A percentile compares a stretch with the other conserved stretches of the same genome.
These are phyloP conservation scores for Tetrapisispora nanseiensis DNA, from an alignment of 805 yeast species.

Conservation along the genomic window DNA sequence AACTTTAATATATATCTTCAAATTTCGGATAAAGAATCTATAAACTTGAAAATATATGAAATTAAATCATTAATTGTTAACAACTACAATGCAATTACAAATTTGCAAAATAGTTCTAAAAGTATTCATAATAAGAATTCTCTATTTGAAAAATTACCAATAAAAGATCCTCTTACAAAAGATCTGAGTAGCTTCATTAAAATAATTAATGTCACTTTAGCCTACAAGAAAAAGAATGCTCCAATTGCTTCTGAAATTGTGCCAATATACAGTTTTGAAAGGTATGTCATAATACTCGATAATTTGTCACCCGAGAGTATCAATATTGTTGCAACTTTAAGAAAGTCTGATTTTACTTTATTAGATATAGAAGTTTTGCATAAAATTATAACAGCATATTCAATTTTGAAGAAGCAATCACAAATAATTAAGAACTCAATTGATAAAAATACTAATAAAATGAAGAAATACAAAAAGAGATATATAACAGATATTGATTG, in stretches of 20 bases:
- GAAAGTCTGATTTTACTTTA: constrained; percentile 19
- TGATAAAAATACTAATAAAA: not conserved
- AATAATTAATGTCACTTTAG: constrained; percentile 15
- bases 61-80: constrained; percentile 11
- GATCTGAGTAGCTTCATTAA: constrained; percentile 17
- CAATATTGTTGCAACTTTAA: constrained; percentile 17
- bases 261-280: constrained; percentile 24
- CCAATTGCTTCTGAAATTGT: constrained; percentile 5
- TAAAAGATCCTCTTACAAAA: constrained; percentile 1
- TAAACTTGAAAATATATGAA: constrained; percentile 18
- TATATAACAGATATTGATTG: constrained; percentile 7
- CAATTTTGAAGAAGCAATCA: not conserved
- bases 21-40: constrained; percentile 12
- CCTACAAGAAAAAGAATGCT: constrained; percentile 6
- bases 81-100: not conserved
- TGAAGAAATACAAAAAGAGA: not conserved
- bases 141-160: not conserved
- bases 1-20: constrained; percentile 20
- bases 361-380: constrained; percentile 18
- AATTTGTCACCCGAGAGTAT: constrained; percentile 9
- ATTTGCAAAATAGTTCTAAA: not conserved
- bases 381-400: constrained; percentile 5
- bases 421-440: not conserved
- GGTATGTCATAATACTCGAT: constrained; percentile 20
- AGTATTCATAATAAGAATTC: not conserved